Evolutionary conservation across 2,329 filamentous ascomycete species (phyloP).

Genomic region (Metarhizium brunneum): DNA sequence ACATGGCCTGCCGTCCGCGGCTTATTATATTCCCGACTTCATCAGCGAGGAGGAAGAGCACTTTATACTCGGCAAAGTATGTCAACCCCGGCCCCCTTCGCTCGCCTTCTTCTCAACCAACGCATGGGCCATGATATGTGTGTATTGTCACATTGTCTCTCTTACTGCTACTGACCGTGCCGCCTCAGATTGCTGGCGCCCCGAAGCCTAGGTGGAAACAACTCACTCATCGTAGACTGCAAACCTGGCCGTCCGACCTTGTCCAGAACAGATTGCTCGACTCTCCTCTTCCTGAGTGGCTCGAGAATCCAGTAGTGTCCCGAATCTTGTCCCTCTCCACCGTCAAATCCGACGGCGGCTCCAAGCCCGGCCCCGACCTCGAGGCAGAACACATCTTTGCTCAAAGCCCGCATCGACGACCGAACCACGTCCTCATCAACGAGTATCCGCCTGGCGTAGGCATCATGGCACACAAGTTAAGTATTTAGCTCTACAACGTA

Average conservation of each 20-base stretch:
- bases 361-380: neutral
- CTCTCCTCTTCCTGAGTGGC: constrained; percentile 65
- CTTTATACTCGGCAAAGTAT: constrained; percentile 60
- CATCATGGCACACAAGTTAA: constrained; percentile 87
- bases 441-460: constrained; percentile 82
- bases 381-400: constrained; percentile 37
- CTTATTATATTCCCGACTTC: constrained; percentile 84
- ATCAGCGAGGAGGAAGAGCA: constrained; percentile 68
- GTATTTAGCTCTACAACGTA: constrained; percentile 15
- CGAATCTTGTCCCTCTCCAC: constrained; percentile 42
- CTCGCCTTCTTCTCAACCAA: constrained; percentile 25
- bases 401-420: constrained; percentile 60
- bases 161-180: constrained; percentile 1
- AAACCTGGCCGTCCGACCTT: constrained; percentile 82
- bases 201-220: constrained; percentile 77
- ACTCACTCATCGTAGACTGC: constrained; percentile 79
- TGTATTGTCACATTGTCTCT: neutral
- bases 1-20: constrained; percentile 46
- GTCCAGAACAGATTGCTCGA: constrained; percentile 69
- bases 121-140: neutral
- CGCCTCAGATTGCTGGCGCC: constrained; percentile 46
- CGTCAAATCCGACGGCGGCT: neutral
- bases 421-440: constrained; percentile 91
- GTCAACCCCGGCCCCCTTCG: constrained; percentile 20
- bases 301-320: constrained; percentile 58